Evolutionary conservation across 805 yeast species (phyloP).

Genomic region (Starmerella cellae): DNA sequence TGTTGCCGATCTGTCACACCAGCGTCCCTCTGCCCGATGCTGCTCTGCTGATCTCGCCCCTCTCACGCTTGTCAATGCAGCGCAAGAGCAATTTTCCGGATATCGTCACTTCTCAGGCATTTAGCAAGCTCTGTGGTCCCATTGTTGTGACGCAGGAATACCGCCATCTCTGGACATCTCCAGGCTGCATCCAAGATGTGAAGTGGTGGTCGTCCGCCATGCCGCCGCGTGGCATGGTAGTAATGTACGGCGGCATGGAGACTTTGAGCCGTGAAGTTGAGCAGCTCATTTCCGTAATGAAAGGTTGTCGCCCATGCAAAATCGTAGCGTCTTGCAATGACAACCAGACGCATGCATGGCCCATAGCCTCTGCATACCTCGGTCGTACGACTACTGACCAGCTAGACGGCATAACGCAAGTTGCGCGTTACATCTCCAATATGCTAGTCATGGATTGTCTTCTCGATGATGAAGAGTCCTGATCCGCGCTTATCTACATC

Average conservation of each 20-base stretch:
- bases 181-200: slow-evolving; percentile 20
- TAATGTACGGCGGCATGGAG: slow-evolving; percentile 37
- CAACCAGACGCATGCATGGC: slow-evolving; percentile 38
- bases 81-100: slow-evolving; percentile 13
- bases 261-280: slow-evolving; percentile 30
- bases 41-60: slow-evolving; percentile 28
- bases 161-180: slow-evolving; percentile 10
- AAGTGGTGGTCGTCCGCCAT: slow-evolving; percentile 33
- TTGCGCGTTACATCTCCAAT: slow-evolving; percentile 33
- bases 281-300: slow-evolving; percentile 24
- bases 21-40: slow-evolving; percentile 26
- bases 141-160: slow-evolving; percentile 4
- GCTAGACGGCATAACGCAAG: slow-evolving; percentile 31
- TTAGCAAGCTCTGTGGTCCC: slow-evolving; percentile 5
- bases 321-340: slow-evolving; percentile 28
- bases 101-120: slow-evolving; percentile 2
- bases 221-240: slow-evolving; percentile 32
- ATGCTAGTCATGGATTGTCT: slow-evolving; percentile 34
- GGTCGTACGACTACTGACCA: slow-evolving; percentile 35
- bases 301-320: slow-evolving; percentile 19
- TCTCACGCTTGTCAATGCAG: slow-evolving; percentile 17
- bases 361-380: slow-evolving; percentile 31
- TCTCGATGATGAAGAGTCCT: too few relatives aligned
- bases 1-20: too few relatives aligned
- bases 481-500: too few relatives aligned